phyloP scores from a whole-genome alignment of 163 green algal species.

The Botryococcus braunii region DNA sequence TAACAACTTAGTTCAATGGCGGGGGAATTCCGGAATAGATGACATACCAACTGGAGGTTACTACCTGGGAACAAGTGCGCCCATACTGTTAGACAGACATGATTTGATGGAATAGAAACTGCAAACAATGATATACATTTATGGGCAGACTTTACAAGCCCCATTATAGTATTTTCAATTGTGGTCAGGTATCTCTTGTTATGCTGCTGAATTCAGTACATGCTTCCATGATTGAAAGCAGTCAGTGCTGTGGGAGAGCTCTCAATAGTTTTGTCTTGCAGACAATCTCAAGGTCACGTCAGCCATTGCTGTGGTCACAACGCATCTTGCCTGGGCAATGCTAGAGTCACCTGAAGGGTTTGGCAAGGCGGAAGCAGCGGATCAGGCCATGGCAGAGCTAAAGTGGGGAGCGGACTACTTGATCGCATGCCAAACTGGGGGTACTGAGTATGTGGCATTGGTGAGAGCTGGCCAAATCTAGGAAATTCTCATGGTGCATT shows the following conservation, averaged over 20 bases:
- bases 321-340: slow-evolving; percentile 32
- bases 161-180: no score
- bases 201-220: no score
- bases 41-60: slow-evolving; percentile 13
- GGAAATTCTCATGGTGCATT: no score
- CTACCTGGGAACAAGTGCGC: slow-evolving; percentile 21
- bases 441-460: no score
- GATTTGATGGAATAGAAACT: neutral
- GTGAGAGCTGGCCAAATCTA: no score
- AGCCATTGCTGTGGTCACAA: slow-evolving; percentile 24
- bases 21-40: slow-evolving; percentile 10
- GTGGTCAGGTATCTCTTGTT: no score
- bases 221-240: neutral
- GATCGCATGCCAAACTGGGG: slow-evolving; percentile 18
- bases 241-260: neutral
- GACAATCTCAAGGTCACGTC: slow-evolving; percentile 50
- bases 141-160: no score
- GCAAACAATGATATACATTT: neutral
- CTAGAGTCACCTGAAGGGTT: slow-evolving; percentile 34
- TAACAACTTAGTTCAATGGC: slow-evolving; percentile 12
- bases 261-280: slow-evolving; percentile 7
- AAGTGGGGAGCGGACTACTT: slow-evolving; percentile 25
- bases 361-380: neutral
- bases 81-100: neutral
- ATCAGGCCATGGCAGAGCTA: neutral